Base-by-base conservation (phyloP, 208 protist species). In the Trypanosoma melophagium region DNA sequence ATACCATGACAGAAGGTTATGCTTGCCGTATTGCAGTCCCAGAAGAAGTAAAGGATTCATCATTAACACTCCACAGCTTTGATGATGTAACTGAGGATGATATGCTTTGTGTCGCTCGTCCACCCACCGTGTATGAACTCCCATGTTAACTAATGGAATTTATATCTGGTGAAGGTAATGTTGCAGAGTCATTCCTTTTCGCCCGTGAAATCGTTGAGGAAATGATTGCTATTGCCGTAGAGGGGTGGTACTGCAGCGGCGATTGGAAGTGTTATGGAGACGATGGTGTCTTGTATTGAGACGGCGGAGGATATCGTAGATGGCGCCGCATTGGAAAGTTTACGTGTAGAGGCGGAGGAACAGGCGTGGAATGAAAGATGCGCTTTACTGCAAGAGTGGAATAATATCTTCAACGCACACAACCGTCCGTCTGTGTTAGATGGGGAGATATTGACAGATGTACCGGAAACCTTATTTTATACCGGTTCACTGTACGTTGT, bases 111-210 rank as follows among this genome's bases (percentile, higher is more conserved):
- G 24, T 61, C 24, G 17, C 42, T 21, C 59, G 76, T 25, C 24
- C 58, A n/a, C 49, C 65, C 9, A 68, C 69, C 3, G 58, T 80
- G 19, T 80, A 78, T 54, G 55, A 77, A 22, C 22, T 80, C 3
- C 69, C 69, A n/a, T 80, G 76, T 59, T 74, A 61, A 41, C 17
- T 80, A 24, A 68, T 57, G 58, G 76, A 80, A 52, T 66, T 80
- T 50, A 25, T 80, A 31, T 54, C 52, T 14, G 45, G 51, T 47
- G 76, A 69, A 19, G n/a, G 10, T 24, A 49, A 68, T n/a, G 5
- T 61, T 25, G 38, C 28, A 9, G 68, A 70, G 9, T n/a, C 38
- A 4, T 60, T 74, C 25, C 35, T 77, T 17, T 62, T 47, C 21
- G 70, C 65, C 42, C 53, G 76, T 47, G 63, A 68, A 8, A 67